Evolutionary conservation across 176 grass and related monocot genomes (phyloP).

Genomic region (Raddia distichophylla): DNA sequence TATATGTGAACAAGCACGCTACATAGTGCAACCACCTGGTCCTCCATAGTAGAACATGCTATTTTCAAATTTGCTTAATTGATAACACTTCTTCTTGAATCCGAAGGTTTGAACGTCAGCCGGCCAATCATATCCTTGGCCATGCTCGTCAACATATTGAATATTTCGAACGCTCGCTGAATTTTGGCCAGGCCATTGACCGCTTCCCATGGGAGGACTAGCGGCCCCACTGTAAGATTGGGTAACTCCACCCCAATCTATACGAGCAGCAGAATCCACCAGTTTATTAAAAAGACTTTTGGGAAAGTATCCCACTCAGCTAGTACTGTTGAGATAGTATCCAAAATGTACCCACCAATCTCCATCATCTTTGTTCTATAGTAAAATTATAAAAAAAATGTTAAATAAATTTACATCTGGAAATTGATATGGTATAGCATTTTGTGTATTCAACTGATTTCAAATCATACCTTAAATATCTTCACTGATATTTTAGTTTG

Average conservation of each 20-base stretch:
- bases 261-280: background rate
- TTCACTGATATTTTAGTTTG: slow-evolving; percentile 15
- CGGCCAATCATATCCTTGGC: background rate
- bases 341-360: background rate
- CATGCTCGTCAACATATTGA: background rate
- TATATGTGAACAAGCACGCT: background rate
- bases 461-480: slow-evolving; percentile 23
- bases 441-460: too few relatives aligned
- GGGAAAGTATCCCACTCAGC: background rate
- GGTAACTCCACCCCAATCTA: background rate
- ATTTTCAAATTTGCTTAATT: slow-evolving; percentile 8
- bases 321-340: background rate
- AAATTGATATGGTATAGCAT: too few relatives aligned
- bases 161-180: slow-evolving; percentile 11
- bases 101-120: background rate
- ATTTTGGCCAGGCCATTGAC: slow-evolving; percentile 1
- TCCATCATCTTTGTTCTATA: background rate
- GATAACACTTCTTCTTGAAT: slow-evolving; percentile 14
- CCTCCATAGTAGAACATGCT: background rate
- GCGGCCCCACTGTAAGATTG: too few relatives aligned
- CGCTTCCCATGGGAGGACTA: slow-evolving; percentile 23
- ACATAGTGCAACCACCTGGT: slow-evolving; percentile 27
- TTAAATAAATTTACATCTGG: background rate
- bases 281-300: background rate
- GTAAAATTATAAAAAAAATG: background rate